phyloP scores from a whole-genome alignment of 208 protist genomes.

The Trypanosoma brucei region DNA sequence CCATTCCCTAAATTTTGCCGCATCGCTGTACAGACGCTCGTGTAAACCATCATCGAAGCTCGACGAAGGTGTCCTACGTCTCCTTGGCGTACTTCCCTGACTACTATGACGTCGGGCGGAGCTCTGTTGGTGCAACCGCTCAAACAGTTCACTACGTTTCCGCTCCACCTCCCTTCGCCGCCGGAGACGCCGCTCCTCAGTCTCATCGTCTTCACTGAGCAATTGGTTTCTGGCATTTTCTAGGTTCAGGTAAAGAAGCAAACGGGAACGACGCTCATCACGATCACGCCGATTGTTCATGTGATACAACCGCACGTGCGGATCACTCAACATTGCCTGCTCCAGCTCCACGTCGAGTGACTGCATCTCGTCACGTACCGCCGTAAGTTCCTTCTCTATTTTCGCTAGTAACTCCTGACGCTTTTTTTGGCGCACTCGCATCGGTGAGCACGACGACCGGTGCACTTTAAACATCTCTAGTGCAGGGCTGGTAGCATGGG shows the following conservation, averaged over 20 bases:
- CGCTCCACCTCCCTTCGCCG: slow-evolving; percentile 17
- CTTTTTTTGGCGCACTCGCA: background rate
- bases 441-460: background rate
- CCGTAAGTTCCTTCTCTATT: slow-evolving; percentile 18
- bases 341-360: slow-evolving; percentile 13
- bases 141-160: slow-evolving; percentile 34
- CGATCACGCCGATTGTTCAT: slow-evolving; percentile 78
- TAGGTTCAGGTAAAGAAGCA: slow-evolving; percentile 48
- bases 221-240: slow-evolving; percentile 47
- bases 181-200: slow-evolving; percentile 24
- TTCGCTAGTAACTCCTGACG: slow-evolving; percentile 4
- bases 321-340: slow-evolving; percentile 23
- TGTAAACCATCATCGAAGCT: slow-evolving; percentile 11
- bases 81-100: background rate
- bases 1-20: slow-evolving; percentile 5
- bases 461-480: slow-evolving; percentile 4
- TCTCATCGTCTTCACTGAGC: slow-evolving; percentile 43
- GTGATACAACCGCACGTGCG: slow-evolving; percentile 75
- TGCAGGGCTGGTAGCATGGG: background rate
- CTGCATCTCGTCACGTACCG: slow-evolving; percentile 7
- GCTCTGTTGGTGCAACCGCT: slow-evolving; percentile 47
- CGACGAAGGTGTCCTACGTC: background rate
- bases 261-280: slow-evolving; percentile 46
- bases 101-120: slow-evolving; percentile 8
- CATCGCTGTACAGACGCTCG: slow-evolving; percentile 39